phyloP scores from a whole-genome alignment of 179 eudicot genomes.

The Drosera spatulata region DNA sequence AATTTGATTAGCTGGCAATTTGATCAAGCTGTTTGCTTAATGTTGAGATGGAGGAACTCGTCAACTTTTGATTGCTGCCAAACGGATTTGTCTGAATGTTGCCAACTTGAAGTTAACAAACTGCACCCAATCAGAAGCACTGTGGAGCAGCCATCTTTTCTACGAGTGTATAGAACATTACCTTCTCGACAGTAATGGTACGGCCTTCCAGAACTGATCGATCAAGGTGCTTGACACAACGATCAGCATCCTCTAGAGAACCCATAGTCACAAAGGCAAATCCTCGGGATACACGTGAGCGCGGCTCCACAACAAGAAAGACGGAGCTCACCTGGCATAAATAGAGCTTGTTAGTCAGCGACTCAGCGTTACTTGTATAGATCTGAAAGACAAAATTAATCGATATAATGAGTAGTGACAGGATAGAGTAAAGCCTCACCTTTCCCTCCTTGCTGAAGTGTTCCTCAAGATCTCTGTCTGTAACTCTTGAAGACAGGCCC shows the following conservation, averaged over 20 bases:
- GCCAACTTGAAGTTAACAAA: conserved; percentile 78
- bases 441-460: conserved; percentile 86
- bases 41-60: conserved; percentile 75
- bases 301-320: conserved; percentile 85
- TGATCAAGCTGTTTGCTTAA: conserved; percentile 79
- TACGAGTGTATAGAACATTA: conserved; percentile 14
- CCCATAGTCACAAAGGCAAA: conserved; percentile 92
- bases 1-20: conserved; percentile 95
- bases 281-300: conserved; percentile 84
- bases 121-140: conserved; percentile 24
- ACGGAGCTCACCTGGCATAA: conserved; percentile 39
- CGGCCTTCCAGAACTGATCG: conserved; percentile 94
- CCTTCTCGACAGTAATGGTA: conserved; percentile 93
- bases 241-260: conserved; percentile 66
- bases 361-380: no score
- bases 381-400: no score
- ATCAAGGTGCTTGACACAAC: conserved; percentile 77
- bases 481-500: conserved; percentile 90
- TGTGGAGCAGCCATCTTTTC: conserved; percentile 5
- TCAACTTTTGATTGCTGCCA: conserved; percentile 99
- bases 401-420: no score
- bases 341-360: no score
- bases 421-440: conserved; percentile 23
- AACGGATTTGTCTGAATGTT: conserved; percentile 88
- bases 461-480: conserved; percentile 81